Conservation (phyloP, 495 filamentous ascomycete species). For the Hypoxylon intermedium region DNA sequence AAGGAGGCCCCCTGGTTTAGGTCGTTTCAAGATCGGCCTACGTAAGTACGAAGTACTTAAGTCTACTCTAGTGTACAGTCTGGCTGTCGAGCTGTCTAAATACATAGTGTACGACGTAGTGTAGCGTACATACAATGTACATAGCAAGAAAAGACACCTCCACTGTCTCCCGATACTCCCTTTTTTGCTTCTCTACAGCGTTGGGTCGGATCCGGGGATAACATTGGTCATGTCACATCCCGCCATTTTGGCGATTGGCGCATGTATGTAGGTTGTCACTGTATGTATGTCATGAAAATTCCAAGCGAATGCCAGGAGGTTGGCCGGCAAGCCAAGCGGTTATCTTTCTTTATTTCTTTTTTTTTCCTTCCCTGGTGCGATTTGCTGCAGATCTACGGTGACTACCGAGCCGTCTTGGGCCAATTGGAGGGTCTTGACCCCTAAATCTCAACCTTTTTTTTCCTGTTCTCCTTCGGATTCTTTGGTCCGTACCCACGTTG, state of each 20-base stretch:
- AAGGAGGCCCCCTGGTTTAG: background rate
- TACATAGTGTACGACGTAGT: no score
- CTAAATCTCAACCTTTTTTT: conserved; percentile 8
- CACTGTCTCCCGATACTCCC: background rate
- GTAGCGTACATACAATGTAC: no score
- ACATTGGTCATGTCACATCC: conserved; percentile 7
- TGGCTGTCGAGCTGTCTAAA: no score
- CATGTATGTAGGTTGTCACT: background rate
- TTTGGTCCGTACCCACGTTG: conserved; percentile 6
- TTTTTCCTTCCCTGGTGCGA: conserved; percentile 19
- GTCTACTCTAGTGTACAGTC: no score
- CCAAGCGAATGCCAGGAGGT: background rate
- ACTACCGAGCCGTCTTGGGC: conserved; percentile 1
- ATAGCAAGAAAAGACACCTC: conserved; percentile 10
- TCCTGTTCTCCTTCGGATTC: background rate
- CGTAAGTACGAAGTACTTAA: conserved; percentile 7
- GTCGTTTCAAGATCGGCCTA: conserved; percentile 35
- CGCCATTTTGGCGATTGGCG: background rate
- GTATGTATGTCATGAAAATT: conserved; percentile 4
- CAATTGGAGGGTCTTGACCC: conserved; percentile 24
- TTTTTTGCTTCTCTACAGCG: conserved; percentile 6
- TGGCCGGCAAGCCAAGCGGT: background rate
- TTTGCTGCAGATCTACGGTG: conserved; percentile 29
- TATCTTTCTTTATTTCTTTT: conserved; percentile 4
- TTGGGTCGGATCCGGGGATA: conserved; percentile 8